phyloP scores from a whole-genome alignment of 768 basidiomycete species.

The Tylopilus subfusipes region DNA sequence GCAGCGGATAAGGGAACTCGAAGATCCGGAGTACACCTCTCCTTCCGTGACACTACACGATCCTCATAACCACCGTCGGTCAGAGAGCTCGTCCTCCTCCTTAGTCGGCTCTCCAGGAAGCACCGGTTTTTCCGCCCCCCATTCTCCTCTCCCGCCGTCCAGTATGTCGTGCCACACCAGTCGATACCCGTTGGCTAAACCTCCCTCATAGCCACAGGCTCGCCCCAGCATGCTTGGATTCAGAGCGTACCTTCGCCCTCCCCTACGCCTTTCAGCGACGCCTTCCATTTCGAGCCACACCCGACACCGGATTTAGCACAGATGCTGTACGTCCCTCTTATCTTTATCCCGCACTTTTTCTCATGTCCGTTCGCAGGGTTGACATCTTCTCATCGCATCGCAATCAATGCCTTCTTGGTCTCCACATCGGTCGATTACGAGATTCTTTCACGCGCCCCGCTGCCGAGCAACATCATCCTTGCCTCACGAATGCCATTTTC shows the following conservation, averaged over 20 bases:
- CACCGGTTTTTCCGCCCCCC: conserved; percentile 48
- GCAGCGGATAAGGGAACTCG: conserved; percentile 67
- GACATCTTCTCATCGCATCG: conserved; percentile 75
- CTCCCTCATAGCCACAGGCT: conserved; percentile 38
- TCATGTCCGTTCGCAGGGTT: conserved; percentile 42
- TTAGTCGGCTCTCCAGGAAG: conserved; percentile 49
- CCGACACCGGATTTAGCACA: conserved; percentile 59
- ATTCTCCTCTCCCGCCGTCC: conserved; percentile 56
- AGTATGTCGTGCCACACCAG: conserved; percentile 32
- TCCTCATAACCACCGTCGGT: conserved; percentile 46
- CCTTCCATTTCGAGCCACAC: conserved; percentile 42
- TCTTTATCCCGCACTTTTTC: conserved; percentile 2
- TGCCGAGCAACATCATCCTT: conserved; percentile 67
- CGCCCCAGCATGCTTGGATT: conserved; percentile 52
- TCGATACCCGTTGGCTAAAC: conserved; percentile 3
- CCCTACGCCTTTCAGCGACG: conserved; percentile 52
- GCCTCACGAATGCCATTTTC: conserved; percentile 76
- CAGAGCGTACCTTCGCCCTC: conserved; percentile 49
- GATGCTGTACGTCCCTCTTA: conserved; percentile 51
- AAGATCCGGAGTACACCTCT: conserved; percentile 68
- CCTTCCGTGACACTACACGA: conserved; percentile 69
- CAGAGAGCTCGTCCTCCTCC: conserved; percentile 53
- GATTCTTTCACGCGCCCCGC: conserved; percentile 53
- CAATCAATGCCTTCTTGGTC: conserved; percentile 68
- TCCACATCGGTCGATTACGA: conserved; percentile 63